These are phyloP conservation scores for Luffa acutangula DNA, from an alignment of 306 rosid species.

Conservation along the genomic window DNA sequence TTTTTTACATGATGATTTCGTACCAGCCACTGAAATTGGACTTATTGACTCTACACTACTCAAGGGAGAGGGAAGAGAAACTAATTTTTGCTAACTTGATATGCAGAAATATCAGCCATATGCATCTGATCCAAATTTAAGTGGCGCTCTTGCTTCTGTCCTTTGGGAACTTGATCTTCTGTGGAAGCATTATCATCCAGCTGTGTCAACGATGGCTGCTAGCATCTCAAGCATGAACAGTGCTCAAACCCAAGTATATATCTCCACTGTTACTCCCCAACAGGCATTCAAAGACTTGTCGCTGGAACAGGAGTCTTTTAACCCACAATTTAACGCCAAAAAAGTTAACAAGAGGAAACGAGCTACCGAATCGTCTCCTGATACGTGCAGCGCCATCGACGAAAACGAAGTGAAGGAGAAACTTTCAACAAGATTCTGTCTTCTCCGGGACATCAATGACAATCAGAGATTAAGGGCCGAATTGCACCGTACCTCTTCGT, in stretches of 20 bases:
- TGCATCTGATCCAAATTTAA: conserved; percentile 79
- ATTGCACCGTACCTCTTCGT: conserved; percentile 36
- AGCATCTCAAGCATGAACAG: conserved; percentile 46
- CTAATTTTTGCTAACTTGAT: background rate
- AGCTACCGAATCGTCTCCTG: conserved; percentile 21
- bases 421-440: conserved; percentile 46
- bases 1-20: background rate
- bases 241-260: conserved; percentile 48
- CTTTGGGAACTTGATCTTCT: conserved; percentile 91
- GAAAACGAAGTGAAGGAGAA: conserved; percentile 48
- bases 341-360: conserved; percentile 42
- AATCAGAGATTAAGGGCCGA: conserved; percentile 57
- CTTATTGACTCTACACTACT: background rate
- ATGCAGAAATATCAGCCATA: conserved; percentile 79
- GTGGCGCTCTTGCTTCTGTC: conserved; percentile 94
- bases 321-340: conserved; percentile 22
- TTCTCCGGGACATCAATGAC: conserved; percentile 68
- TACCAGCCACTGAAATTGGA: background rate
- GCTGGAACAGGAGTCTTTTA: conserved; percentile 42
- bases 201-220: conserved; percentile 53
- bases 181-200: conserved; percentile 67
- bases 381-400: conserved; percentile 15
- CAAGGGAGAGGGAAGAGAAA: background rate
- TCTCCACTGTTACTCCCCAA: conserved; percentile 50
- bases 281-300: conserved; percentile 69